Conservation (phyloP, 108 stramenopile species). For the Skeletonema costatum region DNA sequence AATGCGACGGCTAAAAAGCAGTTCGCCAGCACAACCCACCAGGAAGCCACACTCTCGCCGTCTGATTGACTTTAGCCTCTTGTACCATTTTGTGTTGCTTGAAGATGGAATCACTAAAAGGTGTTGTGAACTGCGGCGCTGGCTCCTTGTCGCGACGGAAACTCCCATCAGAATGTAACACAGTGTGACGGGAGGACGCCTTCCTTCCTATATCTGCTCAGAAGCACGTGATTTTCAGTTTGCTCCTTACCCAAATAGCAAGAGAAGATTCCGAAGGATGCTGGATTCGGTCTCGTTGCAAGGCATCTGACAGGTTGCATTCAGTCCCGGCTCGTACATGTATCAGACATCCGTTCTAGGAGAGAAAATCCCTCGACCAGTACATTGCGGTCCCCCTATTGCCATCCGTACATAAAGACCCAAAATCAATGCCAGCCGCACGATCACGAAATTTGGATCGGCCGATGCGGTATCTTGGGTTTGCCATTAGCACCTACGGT, state of each 20-base stretch:
- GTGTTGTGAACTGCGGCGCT: neutral
- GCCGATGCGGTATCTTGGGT: constrained; percentile 6
- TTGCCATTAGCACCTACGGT: constrained; percentile 12
- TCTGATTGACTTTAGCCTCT: neutral
- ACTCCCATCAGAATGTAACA: constrained; percentile 50
- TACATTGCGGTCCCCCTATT: constrained; percentile 24
- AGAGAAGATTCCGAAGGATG: constrained; percentile 70
- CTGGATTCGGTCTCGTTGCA: constrained; percentile 73
- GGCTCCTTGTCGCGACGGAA: constrained; percentile 51
- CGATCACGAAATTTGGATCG: constrained; percentile 23
- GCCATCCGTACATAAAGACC: constrained; percentile 22
- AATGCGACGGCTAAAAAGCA: constrained; percentile 4
- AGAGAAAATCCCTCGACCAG: constrained; percentile 24
- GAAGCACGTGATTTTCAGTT: constrained; percentile 68
- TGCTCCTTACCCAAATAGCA: constrained; percentile 76
- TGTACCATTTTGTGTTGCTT: neutral
- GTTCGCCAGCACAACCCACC: constrained; percentile 3
- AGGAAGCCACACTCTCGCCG: neutral
- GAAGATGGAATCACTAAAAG: neutral
- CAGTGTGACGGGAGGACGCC: constrained; percentile 59
- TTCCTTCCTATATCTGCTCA: constrained; percentile 56
- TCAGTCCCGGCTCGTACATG: constrained; percentile 36
- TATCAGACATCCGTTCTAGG: neutral
- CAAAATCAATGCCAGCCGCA: constrained; percentile 15
- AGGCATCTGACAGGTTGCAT: constrained; percentile 76